phyloP scores from a whole-genome alignment of 345 rosid species.

The Linum tenue region DNA sequence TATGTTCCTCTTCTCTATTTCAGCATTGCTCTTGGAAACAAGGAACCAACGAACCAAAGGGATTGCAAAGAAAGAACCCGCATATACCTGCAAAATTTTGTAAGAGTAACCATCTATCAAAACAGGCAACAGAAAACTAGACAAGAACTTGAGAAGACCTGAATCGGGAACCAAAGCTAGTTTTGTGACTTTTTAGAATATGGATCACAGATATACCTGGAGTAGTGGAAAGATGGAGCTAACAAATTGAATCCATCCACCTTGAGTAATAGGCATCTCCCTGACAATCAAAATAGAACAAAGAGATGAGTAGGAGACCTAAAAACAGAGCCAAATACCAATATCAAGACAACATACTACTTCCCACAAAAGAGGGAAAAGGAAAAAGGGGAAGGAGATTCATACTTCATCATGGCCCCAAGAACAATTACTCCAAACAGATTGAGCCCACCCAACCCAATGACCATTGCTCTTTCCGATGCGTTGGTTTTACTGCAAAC shows the following conservation, averaged over 20 bases:
- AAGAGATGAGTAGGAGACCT: constrained; percentile 14
- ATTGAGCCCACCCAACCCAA: constrained; percentile 86
- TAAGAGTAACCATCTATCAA: not conserved
- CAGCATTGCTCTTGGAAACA: constrained; percentile 45
- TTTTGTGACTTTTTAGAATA: too few relatives aligned
- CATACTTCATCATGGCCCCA: constrained; percentile 72
- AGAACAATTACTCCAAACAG: constrained; percentile 82
- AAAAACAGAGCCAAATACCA: constrained; percentile 4
- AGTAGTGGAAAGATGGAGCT: constrained; percentile 68
- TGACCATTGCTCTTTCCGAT: constrained; percentile 72
- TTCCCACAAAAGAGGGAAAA: not conserved
- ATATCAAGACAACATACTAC: constrained; percentile 1
- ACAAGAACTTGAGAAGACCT: not conserved
- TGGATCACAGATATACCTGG: constrained; percentile 44
- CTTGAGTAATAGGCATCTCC: constrained; percentile 42
- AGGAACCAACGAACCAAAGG: constrained; percentile 79
- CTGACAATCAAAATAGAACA: constrained; percentile 32
- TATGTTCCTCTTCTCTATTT: constrained; percentile 73
- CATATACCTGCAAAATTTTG: constrained; percentile 56
- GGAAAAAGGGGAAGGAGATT: constrained; percentile 9
- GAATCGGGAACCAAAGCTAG: not conserved
- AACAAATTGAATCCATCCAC: constrained; percentile 64
- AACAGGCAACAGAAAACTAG: not conserved
- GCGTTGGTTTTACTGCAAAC: constrained; percentile 56
- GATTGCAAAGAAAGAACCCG: constrained; percentile 93